Conservation (phyloP, 768 basidiomycete genomes). For the Lentinula boryana region DNA sequence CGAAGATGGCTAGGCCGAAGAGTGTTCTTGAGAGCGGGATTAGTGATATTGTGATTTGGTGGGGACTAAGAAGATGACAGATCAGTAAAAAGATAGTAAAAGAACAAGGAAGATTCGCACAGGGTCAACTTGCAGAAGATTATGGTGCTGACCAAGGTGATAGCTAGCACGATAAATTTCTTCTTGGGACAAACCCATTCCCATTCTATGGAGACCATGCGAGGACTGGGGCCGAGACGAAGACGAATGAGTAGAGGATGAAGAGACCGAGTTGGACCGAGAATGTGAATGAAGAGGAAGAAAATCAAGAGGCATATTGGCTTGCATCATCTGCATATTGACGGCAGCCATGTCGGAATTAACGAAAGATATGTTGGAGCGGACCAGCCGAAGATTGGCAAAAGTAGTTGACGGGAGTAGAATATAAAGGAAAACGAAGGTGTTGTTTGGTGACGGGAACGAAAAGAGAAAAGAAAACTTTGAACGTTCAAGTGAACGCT, state of each 20-base stretch:
- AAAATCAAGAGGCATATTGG: slow-evolving; percentile 67
- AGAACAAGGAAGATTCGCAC: slow-evolving; percentile 25
- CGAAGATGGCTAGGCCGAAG: slow-evolving; percentile 72
- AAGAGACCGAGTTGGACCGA: slow-evolving; percentile 74
- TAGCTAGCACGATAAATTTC: slow-evolving; percentile 69
- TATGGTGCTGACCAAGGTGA: slow-evolving; percentile 44
- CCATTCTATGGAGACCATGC: slow-evolving; percentile 54
- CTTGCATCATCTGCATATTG: slow-evolving; percentile 68
- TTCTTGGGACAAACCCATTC: slow-evolving; percentile 48
- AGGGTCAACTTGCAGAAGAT: slow-evolving; percentile 36
- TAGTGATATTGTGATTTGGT: slow-evolving; percentile 69
- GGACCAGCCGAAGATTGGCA: slow-evolving; percentile 53
- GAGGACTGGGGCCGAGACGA: slow-evolving; percentile 76
- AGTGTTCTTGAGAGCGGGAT: slow-evolving; percentile 73
- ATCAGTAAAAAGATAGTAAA: slow-evolving; percentile 15
- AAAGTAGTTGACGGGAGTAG: slow-evolving; percentile 19
- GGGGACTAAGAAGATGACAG: slow-evolving; percentile 46
- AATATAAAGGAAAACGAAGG: slow-evolving; percentile 14
- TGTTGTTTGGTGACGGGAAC: slow-evolving; percentile 20
- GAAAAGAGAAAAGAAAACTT: slow-evolving; percentile 7
- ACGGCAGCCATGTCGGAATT: slow-evolving; percentile 57
- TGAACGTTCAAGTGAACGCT: neutral
- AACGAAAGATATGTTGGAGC: slow-evolving; percentile 23
- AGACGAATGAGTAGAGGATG: slow-evolving; percentile 66
- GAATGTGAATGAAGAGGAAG: slow-evolving; percentile 62